These are phyloP conservation scores for Aspergillus asperescens DNA, from an alignment of 495 filamentous ascomycete genomes.

Conservation along the genomic window DNA sequence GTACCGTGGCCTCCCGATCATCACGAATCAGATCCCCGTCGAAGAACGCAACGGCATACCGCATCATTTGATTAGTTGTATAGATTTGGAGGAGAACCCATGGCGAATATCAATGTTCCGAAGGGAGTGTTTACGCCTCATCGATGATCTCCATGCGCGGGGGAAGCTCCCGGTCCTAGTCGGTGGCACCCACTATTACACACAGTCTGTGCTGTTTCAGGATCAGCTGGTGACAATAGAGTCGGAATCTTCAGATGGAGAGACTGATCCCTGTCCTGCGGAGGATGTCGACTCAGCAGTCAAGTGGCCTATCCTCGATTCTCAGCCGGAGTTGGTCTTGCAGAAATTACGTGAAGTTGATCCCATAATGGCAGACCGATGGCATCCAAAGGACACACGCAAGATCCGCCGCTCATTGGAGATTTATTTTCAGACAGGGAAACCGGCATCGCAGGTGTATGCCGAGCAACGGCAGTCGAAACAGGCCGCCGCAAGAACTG, in stretches of 20 bases:
- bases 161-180: slow-evolving; percentile 85
- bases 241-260: slow-evolving; percentile 18
- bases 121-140: slow-evolving; percentile 58
- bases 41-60: slow-evolving; percentile 75
- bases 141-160: slow-evolving; percentile 69
- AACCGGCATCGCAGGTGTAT: slow-evolving; percentile 81
- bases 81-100: slow-evolving; percentile 67
- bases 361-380: slow-evolving; percentile 80
- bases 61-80: slow-evolving; percentile 80
- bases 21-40: slow-evolving; percentile 83
- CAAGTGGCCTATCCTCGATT: slow-evolving; percentile 67
- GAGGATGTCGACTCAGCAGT: slow-evolving; percentile 11
- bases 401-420: slow-evolving; percentile 88
- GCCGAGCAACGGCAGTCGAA: slow-evolving; percentile 55
- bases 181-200: slow-evolving; percentile 93
- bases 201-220: slow-evolving; percentile 77
- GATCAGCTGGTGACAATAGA: slow-evolving; percentile 51
- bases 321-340: slow-evolving; percentile 62
- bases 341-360: slow-evolving; percentile 72
- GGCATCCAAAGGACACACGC: slow-evolving; percentile 88
- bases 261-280: slow-evolving; percentile 1
- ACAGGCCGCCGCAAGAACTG: slow-evolving; percentile 17
- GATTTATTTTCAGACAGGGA: slow-evolving; percentile 77
- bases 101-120: slow-evolving; percentile 77
- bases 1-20: slow-evolving; percentile 86